phyloP scores from a whole-genome alignment of 108 stramenopile genomes.

The Phaeodactylum tricornutum region DNA sequence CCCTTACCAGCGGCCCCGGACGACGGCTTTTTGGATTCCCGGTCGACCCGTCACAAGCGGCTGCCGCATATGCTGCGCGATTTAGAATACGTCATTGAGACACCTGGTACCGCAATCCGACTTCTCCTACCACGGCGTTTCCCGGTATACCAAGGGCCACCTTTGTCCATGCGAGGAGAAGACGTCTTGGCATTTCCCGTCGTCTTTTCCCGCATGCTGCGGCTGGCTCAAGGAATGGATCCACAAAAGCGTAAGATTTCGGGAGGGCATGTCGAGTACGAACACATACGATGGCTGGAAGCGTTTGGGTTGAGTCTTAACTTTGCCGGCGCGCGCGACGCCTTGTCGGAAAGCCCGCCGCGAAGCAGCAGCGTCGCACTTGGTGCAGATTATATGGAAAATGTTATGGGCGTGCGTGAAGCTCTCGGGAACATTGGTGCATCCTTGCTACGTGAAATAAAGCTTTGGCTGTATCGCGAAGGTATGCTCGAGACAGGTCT shows the following conservation, averaged over 20 bases:
- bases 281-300: slow-evolving; percentile 74
- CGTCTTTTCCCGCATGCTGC: slow-evolving; percentile 56
- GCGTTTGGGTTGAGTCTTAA: slow-evolving; percentile 80
- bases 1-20: slow-evolving; percentile 70
- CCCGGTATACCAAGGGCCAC: slow-evolving; percentile 24
- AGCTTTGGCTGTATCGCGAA: slow-evolving; percentile 80
- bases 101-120: slow-evolving; percentile 71
- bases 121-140: slow-evolving; percentile 40
- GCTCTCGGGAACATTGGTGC: slow-evolving; percentile 64
- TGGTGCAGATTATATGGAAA: slow-evolving; percentile 10
- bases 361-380: slow-evolving; percentile 20
- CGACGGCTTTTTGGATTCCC: slow-evolving; percentile 81
- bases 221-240: slow-evolving; percentile 82
- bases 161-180: slow-evolving; percentile 25
- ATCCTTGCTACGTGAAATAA: slow-evolving; percentile 71
- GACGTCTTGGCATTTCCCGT: slow-evolving; percentile 62
- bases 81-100: slow-evolving; percentile 86
- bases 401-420: slow-evolving; percentile 39
- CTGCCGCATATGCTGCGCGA: slow-evolving; percentile 79
- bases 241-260: slow-evolving; percentile 76
- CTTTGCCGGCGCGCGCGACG: slow-evolving; percentile 71
- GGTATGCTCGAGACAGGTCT: slow-evolving; percentile 59
- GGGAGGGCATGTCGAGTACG: slow-evolving; percentile 84
- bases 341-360: slow-evolving; percentile 63
- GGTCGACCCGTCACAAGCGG: slow-evolving; percentile 76